Evolutionary conservation across 148 eudicot genomes (phyloP).

Genomic region (Persicaria tinctoria): DNA sequence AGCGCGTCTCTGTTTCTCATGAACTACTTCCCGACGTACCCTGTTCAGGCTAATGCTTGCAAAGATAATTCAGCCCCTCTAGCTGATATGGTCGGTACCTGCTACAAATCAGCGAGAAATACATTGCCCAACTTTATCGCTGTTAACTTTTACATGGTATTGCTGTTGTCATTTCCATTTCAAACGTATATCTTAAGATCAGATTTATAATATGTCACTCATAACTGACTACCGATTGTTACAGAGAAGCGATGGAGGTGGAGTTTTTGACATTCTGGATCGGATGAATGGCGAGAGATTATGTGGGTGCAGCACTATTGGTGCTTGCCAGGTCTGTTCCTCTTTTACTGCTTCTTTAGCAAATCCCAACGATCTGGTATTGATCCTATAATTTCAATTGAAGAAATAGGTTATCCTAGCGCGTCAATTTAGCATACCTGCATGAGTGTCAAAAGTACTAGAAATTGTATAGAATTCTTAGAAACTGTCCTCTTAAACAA

Average conservation of each 20-base stretch:
- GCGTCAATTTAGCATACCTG: neutral
- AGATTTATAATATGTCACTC: conserved; percentile 6
- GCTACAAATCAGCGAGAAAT: conserved; percentile 74
- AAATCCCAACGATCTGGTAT: neutral
- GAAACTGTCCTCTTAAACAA: too few species aligned
- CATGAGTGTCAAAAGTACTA: neutral
- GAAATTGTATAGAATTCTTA: too few species aligned
- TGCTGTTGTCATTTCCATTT: conserved; percentile 5
- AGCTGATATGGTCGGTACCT: conserved; percentile 65
- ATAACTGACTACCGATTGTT: conserved; percentile 17
- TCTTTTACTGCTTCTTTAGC: conserved; percentile 6
- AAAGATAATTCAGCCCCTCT: conserved; percentile 78
- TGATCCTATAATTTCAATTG: neutral
- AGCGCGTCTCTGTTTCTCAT: conserved; percentile 69
- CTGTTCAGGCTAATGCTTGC: conserved; percentile 81
- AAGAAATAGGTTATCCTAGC: neutral
- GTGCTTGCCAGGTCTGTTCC: conserved; percentile 85
- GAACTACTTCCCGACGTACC: conserved; percentile 78
- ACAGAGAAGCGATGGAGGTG: conserved; percentile 98
- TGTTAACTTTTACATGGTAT: conserved; percentile 95
- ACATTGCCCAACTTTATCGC: conserved; percentile 84
- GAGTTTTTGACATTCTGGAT: conserved; percentile 74
- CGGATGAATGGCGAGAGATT: conserved; percentile 74
- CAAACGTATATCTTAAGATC: neutral
- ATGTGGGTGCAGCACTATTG: conserved; percentile 77